Percentiles rank a stretch among this genome's conserved stretches.
Conservation (phyloP, 2,329 filamentous ascomycete species). For the Fusarium poae region DNA sequence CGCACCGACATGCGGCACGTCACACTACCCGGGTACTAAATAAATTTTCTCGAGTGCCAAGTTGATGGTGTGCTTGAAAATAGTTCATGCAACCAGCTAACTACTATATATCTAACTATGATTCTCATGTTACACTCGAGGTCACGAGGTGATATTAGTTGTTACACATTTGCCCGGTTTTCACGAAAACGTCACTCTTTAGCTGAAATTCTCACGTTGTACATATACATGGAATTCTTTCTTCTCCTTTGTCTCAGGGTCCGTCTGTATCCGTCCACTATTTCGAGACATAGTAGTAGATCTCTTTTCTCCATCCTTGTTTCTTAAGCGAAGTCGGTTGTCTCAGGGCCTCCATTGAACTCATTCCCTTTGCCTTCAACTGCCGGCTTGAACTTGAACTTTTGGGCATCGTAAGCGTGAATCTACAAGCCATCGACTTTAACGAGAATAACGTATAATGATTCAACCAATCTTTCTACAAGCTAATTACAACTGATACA, state of each 20-base stretch:
- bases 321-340: slow-evolving; percentile 33
- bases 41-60: not conserved
- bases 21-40: not conserved
- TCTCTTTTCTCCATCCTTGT: slow-evolving; percentile 12
- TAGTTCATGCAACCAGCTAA: not conserved
- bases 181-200: not conserved
- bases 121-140: not conserved
- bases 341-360: slow-evolving; percentile 29
- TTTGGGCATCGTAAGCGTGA: not conserved
- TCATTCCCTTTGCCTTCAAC: slow-evolving; percentile 19
- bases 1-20: not conserved
- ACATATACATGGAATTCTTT: not conserved
- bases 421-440: not conserved
- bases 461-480: no score
- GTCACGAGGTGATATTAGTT: not conserved
- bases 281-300: slow-evolving; percentile 15
- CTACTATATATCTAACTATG: not conserved
- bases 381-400: slow-evolving; percentile 1
- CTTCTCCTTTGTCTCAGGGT: slow-evolving; percentile 12
- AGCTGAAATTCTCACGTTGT: not conserved
- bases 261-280: slow-evolving; percentile 12
- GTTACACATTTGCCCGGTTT: slow-evolving; percentile 2
- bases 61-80: not conserved
- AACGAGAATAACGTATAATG: not conserved
- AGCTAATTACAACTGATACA: not conserved